Conservation (phyloP, 306 rosid genomes). For the Trifolium repens region DNA sequence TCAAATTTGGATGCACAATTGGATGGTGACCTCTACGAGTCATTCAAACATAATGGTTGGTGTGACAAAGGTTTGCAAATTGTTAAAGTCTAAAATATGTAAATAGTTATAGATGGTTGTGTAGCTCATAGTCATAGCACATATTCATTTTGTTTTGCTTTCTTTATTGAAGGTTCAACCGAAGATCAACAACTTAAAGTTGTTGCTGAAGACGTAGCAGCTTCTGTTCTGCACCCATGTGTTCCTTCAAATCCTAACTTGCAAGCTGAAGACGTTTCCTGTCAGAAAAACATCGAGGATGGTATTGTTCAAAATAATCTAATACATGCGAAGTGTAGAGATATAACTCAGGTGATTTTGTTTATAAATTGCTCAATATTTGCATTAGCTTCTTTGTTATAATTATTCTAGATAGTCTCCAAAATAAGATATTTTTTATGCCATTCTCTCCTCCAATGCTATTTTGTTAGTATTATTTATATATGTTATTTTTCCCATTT, state of each 20-base stretch:
- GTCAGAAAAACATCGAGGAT: slow-evolving; percentile 46
- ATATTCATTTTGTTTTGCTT: slow-evolving; percentile 33
- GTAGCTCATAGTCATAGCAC: slow-evolving; percentile 21
- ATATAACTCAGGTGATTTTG: slow-evolving; percentile 54
- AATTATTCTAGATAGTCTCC: slow-evolving; percentile 5
- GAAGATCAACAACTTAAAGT: slow-evolving; percentile 94
- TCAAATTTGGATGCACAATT: slow-evolving; percentile 47
- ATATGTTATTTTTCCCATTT: slow-evolving; percentile 33
- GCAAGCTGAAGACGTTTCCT: slow-evolving; percentile 47
- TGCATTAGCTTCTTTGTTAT: not conserved
- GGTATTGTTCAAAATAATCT: slow-evolving; percentile 42
- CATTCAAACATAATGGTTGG: slow-evolving; percentile 52
- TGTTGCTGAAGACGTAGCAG: slow-evolving; percentile 93
- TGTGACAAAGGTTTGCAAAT: slow-evolving; percentile 58
- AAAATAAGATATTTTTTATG: slow-evolving; percentile 16
- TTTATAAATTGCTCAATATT: slow-evolving; percentile 11
- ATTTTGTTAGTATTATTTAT: slow-evolving; percentile 16
- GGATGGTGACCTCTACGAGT: slow-evolving; percentile 56
- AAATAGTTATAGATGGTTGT: slow-evolving; percentile 20
- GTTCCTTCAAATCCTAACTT: slow-evolving; percentile 53
- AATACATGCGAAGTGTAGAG: slow-evolving; percentile 40
- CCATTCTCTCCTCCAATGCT: not conserved
- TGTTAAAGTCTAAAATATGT: slow-evolving; percentile 20
- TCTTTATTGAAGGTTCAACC: slow-evolving; percentile 52
- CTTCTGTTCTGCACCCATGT: slow-evolving; percentile 72